Base-by-base conservation (phyloP, 805 yeast species). In the Candida wancherniae region DNA sequence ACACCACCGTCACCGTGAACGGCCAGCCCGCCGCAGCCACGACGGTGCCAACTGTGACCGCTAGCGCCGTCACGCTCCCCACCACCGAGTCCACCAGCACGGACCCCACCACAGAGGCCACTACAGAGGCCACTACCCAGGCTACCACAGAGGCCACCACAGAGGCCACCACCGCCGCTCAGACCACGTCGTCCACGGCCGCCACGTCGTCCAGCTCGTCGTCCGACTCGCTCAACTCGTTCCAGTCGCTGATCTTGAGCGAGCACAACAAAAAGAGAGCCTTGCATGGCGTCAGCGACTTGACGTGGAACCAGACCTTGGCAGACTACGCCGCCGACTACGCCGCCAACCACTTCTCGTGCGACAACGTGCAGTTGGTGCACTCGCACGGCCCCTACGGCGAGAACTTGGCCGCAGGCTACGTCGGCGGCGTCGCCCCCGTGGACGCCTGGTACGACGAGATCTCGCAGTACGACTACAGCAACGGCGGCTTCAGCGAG, bases 381-480 rank as follows among this genome's bases (percentile, higher is more conserved):
- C 90, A 83, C 58, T 77, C 86, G 13, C 64, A 69, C 21, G 78
- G 80, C 9, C 70, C 70, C 11, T 79, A 78, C 53, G 92, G 92
- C 61, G 90, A 83, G 54, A 83, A 83, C 61, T 66, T 83, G 43
- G 88, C 87, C 11, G 71, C 76, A 23, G 90, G 86, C 39, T 69
- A 69, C 44, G 57, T 74, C 4, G 79, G 72, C 3, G 77, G 73
- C 18, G 50, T 66, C 17, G 32, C 43, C 13, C 83, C 85, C 3
- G 82, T 80, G 22, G 80, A 78, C 38, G 77, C 81, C 24, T 83
- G 92, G 92, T 82, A 82, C 58, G 56, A 63, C 37, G 90, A 83
- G 62, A 80, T 78, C 42, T 34, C 47, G 8, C 37, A 53, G 31
- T 83, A 80, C 58, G 60, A 73, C 55, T 81, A 56, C 59, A 50